Base-by-base conservation (phyloP, 352 stramenopile genomes). In the Phytophthora pinifolia region DNA sequence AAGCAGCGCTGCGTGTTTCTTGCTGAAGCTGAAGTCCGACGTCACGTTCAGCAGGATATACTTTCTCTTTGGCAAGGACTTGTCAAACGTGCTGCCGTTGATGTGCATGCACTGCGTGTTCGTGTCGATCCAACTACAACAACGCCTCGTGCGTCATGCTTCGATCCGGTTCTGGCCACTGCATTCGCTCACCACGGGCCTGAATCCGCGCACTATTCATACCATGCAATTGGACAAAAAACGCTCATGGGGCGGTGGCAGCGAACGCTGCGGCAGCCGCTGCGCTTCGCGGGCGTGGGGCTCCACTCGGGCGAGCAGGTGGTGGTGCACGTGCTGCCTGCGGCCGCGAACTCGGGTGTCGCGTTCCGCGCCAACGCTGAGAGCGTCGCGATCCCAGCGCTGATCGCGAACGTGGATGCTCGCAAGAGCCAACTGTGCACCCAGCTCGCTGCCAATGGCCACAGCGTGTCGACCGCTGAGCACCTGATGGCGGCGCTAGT, bases 401-500 rank as follows among this genome's bases (percentile, higher is more conserved):
- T 57, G 9, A 67, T 80, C 25, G 37, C 53, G 1, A 66, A 76
- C 17, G 62, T 88, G 8, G 62, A 85, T 31, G 60, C 57, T 47
- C 52, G 53, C 46, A 66, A 59, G 37, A 77, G 72, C 37, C 68
- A 82, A 53, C 54, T 91, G 32, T 91, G 80, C 65, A 86, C 80
- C 8, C 74, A 79, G 29, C 64, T 91, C 25, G 32, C 37, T 1
- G 44, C 31, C 30, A 55, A 46, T 50, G 66, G 38, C 55, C 50
- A 42, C 5, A 67, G 44, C 20, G 58, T 88, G 4, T 76, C 68
- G 0, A 92, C 81, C 9, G 33, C 73, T n/a, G 81, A 92, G 51
- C 81, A 92, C 35, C 34, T 92, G 9, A 81, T 92, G 74, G 74
- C 81, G 6, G 79, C 76, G 35, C 59, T 89, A 7, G 67, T 73